Percentiles rank a stretch among this genome's conserved stretches.
Conservation (phyloP, 257 asterid species). For the Coffea eugenioides region DNA sequence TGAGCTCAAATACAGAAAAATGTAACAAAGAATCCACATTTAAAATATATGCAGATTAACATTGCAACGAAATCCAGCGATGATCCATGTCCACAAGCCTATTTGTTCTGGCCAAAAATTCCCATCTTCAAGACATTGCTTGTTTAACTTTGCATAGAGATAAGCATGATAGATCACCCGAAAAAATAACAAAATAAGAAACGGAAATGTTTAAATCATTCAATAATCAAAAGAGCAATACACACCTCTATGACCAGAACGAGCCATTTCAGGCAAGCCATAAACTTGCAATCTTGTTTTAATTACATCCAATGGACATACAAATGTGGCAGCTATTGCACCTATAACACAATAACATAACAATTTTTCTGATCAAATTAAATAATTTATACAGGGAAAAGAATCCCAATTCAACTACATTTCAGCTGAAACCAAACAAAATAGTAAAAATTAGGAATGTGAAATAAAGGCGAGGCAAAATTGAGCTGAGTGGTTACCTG, state of each 20-base stretch:
- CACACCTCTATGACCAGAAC: constrained; percentile 64
- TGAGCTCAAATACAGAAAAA: no score
- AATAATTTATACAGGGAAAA: not conserved
- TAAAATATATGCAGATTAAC: no score
- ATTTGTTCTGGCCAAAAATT: not conserved
- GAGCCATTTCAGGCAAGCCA: constrained; percentile 60
- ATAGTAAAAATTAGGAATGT: not conserved
- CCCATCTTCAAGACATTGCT: not conserved
- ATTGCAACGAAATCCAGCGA: no score
- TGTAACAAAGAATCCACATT: no score
- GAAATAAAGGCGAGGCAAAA: constrained; percentile 1
- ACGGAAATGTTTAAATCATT: not conserved
- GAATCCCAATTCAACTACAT: constrained; percentile 6
- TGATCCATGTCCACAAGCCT: no score
- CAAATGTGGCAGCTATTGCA: constrained; percentile 91
- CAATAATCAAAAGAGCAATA: not conserved
- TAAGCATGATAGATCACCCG: not conserved
- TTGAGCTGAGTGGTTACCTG: constrained; percentile 54
- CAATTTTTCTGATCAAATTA: constrained; percentile 1
- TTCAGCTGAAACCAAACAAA: constrained; percentile 1
- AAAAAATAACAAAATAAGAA: not conserved
- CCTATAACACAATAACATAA: constrained; percentile 34
- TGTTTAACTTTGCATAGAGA: not conserved
- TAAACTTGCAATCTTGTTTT: constrained; percentile 88
- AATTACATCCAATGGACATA: constrained; percentile 94